Percentiles rank a stretch among this genome's conserved stretches.
Evolutionary conservation across 177 flowering plant species (phyloP).

Genomic region (Vitis hybrid): DNA sequence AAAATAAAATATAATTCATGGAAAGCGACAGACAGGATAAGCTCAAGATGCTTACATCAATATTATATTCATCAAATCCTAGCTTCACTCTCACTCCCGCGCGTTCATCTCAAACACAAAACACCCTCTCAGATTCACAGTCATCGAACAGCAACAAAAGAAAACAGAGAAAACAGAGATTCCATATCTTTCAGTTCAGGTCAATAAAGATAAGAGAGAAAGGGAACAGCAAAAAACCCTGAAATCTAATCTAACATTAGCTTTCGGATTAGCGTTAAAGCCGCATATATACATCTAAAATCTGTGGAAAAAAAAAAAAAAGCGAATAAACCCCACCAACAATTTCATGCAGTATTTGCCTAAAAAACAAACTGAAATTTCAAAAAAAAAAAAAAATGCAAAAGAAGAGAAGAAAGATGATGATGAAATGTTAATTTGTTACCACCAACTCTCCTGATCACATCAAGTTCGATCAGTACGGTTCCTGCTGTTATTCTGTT

Average conservation of each 20-base stretch:
- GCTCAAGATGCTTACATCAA: not conserved
- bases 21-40: conserved; percentile 13
- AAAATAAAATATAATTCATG: not conserved
- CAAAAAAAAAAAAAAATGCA: not conserved
- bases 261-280: not conserved
- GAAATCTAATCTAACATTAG: not conserved
- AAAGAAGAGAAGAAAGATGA: not conserved
- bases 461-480: conserved; percentile 35
- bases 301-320: not conserved
- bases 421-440: conserved; percentile 9
- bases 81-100: not conserved
- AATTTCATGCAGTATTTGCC: conserved; percentile 1
- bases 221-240: no score
- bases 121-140: not conserved
- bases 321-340: not conserved
- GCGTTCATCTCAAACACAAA: not conserved
- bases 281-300: conserved; percentile 17
- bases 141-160: not conserved
- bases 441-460: not conserved
- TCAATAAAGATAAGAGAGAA: no score
- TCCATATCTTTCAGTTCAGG: not conserved
- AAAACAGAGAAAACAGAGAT: no score
- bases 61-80: not conserved
- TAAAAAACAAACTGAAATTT: not conserved
- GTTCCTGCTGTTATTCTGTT: conserved; percentile 17